Evolutionary conservation across 768 basidiomycete species (phyloP).

Genomic region (Amyloporia xantha): DNA sequence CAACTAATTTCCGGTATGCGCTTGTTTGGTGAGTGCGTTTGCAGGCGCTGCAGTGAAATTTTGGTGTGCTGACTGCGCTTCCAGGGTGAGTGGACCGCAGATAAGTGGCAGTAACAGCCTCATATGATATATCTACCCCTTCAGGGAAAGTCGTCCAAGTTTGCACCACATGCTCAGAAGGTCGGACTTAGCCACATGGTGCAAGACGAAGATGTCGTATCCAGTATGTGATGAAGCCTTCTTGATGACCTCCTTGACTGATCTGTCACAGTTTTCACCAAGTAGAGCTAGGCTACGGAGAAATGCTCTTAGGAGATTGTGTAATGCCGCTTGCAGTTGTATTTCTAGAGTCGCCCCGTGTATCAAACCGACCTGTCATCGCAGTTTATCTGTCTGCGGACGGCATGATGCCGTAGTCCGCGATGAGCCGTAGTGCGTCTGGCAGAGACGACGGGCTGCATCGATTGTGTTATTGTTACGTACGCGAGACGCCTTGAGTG

Average conservation of each 20-base stretch:
- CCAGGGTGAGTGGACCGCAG: conserved; percentile 7
- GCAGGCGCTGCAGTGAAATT: conserved; percentile 4
- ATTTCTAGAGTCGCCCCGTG: too few relatives aligned
- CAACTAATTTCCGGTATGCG: conserved; percentile 88
- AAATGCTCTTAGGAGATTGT: neutral
- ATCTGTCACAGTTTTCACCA: conserved; percentile 30
- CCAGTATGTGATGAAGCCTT: conserved; percentile 72
- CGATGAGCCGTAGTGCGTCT: too few relatives aligned
- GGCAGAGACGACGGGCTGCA: too few relatives aligned
- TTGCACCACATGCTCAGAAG: conserved; percentile 90
- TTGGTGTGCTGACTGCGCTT: neutral
- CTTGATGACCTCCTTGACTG: too few relatives aligned
- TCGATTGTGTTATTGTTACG: too few relatives aligned
- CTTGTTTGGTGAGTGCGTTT: conserved; percentile 71
- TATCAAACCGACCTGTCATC: too few relatives aligned
- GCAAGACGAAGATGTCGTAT: conserved; percentile 84
- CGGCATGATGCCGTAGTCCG: too few relatives aligned
- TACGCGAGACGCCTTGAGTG: too few relatives aligned
- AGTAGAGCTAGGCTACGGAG: conserved; percentile 18
- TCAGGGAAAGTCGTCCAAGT: conserved; percentile 91
- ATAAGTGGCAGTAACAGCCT: too few relatives aligned
- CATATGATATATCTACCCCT: neutral
- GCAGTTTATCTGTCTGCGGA: too few relatives aligned
- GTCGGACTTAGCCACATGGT: conserved; percentile 81
- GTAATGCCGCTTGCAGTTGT: neutral